Percentiles rank a stretch among this genome's conserved stretches.
phyloP scores from a whole-genome alignment of 371 early-diverging fungal genomes.

The Catenaria anguillulae region DNA sequence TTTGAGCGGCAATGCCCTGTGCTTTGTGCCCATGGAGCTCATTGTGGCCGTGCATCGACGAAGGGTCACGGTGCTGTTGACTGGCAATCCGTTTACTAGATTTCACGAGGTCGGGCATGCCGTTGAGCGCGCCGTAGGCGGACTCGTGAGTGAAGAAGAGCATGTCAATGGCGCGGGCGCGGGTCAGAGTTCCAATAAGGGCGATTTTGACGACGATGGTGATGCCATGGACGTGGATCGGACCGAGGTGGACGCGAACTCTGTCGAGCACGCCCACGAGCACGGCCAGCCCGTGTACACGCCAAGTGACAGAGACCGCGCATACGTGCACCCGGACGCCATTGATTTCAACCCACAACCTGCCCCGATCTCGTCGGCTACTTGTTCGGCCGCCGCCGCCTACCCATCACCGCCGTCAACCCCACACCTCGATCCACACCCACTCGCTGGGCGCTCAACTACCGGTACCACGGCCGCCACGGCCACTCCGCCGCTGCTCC shows the following conservation, averaged over 20 bases:
- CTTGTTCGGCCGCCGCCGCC: too few relatives aligned
- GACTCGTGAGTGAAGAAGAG: too few relatives aligned
- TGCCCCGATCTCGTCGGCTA: too few relatives aligned
- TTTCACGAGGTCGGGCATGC: background rate
- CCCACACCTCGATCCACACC: background rate
- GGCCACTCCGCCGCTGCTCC: background rate
- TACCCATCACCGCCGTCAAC: background rate
- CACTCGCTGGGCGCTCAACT: background rate
- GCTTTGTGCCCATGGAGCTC: conserved; percentile 43
- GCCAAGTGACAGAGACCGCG: too few relatives aligned
- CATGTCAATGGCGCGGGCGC: too few relatives aligned
- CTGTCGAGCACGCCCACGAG: too few relatives aligned
- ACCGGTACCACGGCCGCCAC: background rate
- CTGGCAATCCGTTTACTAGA: conserved; percentile 44
- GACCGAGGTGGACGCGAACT: too few relatives aligned
- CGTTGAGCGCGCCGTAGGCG: background rate
- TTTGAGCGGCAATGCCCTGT: conserved; percentile 40
- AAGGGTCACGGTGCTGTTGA: conserved; percentile 29
- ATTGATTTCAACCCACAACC: background rate
- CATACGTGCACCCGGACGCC: too few relatives aligned
- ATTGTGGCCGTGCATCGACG: conserved; percentile 20
- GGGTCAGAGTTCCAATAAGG: too few relatives aligned
- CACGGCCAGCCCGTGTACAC: too few relatives aligned
- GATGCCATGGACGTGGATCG: too few relatives aligned
- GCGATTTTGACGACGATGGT: background rate